Conservation (phyloP, 2,329 filamentous ascomycete species). For the Aspergillus sp. region DNA sequence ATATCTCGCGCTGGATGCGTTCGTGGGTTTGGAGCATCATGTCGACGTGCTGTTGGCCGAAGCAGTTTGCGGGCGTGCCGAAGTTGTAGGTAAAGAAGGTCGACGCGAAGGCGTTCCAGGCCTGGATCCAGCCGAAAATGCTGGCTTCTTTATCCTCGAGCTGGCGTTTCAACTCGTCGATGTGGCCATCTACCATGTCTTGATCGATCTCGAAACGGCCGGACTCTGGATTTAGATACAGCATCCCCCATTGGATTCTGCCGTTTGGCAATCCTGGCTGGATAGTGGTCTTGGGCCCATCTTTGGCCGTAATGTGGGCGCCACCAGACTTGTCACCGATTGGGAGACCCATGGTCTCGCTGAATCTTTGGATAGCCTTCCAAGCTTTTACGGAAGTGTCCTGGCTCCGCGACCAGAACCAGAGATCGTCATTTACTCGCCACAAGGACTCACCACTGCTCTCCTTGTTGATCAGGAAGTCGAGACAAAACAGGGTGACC, state of each 20-base stretch:
- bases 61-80: slow-evolving; percentile 14
- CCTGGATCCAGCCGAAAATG: slow-evolving; percentile 15
- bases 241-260: slow-evolving; percentile 15
- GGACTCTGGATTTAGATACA: slow-evolving; percentile 12
- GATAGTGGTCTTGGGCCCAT: not conserved
- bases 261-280: slow-evolving; percentile 5
- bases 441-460: slow-evolving; percentile 10
- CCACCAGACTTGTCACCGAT: slow-evolving; percentile 1
- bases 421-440: slow-evolving; percentile 16
- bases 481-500: slow-evolving; percentile 13
- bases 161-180: slow-evolving; percentile 7
- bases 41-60: slow-evolving; percentile 13
- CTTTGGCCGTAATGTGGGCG: not conserved
- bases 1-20: slow-evolving; percentile 12
- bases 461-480: slow-evolving; percentile 13
- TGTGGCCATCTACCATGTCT: slow-evolving; percentile 11
- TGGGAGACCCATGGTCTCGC: slow-evolving; percentile 8
- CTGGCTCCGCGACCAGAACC: slow-evolving; percentile 14
- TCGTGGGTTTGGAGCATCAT: slow-evolving; percentile 15
- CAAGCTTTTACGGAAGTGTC: slow-evolving; percentile 9
- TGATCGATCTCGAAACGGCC: slow-evolving; percentile 16
- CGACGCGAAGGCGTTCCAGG: slow-evolving; percentile 14
- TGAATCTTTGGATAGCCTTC: slow-evolving; percentile 9
- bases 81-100: slow-evolving; percentile 18
- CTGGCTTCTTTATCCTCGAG: slow-evolving; percentile 8